These are phyloP conservation scores for Nowakowskiella sp. DNA, from an alignment of 192 early-diverging fungal genomes.

Conservation along the genomic window DNA sequence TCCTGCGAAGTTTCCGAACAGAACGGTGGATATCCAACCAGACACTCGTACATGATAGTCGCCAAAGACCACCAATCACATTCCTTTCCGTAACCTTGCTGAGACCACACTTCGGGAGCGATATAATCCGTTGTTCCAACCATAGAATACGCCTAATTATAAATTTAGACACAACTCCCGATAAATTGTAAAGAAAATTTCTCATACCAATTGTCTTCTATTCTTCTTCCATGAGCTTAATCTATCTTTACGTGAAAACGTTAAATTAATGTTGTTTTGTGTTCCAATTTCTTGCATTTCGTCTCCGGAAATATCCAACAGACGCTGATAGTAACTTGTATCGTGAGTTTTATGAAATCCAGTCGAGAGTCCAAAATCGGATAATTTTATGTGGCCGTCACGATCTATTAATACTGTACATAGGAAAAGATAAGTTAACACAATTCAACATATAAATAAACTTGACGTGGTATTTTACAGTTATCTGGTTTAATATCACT, in stretches of 20 bases:
- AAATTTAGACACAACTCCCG: neutral
- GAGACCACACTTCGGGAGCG: constrained; percentile 75
- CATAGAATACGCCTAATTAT: constrained; percentile 78
- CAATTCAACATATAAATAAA: constrained; percentile 3
- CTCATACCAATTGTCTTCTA: constrained; percentile 58
- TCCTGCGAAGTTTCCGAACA: constrained; percentile 80
- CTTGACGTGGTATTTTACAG: constrained; percentile 9
- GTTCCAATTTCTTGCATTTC: constrained; percentile 13
- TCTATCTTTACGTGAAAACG: constrained; percentile 74
- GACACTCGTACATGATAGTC: constrained; percentile 86
- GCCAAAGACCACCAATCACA: constrained; percentile 93
- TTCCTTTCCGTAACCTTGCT: constrained; percentile 78
- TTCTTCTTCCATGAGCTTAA: constrained; percentile 88
- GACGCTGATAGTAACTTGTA: constrained; percentile 76
- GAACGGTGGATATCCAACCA: constrained; percentile 82
- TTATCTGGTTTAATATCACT: constrained; percentile 23
- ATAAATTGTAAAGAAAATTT: constrained; percentile 1
- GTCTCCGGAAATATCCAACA: no score
- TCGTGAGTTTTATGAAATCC: constrained; percentile 89
- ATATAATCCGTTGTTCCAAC: constrained; percentile 85
- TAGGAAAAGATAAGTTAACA: no score
- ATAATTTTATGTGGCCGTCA: constrained; percentile 82
- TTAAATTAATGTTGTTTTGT: constrained; percentile 61
- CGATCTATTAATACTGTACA: constrained; percentile 60
- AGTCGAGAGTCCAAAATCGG: constrained; percentile 85